Base-by-base conservation (phyloP, 2,329 filamentous ascomycete genomes). In the Capronia americana region DNA sequence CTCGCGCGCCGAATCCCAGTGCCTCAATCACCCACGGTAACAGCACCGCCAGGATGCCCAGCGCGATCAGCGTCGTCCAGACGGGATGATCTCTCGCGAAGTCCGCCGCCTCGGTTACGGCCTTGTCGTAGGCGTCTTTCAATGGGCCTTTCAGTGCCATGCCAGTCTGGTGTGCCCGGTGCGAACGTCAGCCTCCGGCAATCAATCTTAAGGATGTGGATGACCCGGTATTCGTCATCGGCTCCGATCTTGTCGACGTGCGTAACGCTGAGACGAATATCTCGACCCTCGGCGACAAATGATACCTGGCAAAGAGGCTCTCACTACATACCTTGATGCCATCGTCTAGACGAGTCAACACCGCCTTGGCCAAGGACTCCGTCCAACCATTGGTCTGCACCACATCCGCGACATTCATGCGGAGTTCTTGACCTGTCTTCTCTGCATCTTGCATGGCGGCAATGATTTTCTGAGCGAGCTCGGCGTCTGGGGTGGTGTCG, bases 1-100 rank as follows among this genome's bases (percentile, higher is more conserved):
- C 75, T 23, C 71, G 20, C 56, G 72, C 74, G 0, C 63, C 72
- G 54, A 76, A 77, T 0, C 75, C 75, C 30, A 77, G 54, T 0
- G 65, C 55, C 58, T 74, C 71, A 23, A 76, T 56, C 11, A 73
- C 67, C 73, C 73, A 75, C 8, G 74, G 75, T 2, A 66, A 48
- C 38, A 76, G 28, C 4, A 72, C 24, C 8, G 61, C 69, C 38
- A 76, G 53, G 5, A 76, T 63, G 1, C 73, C 73, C 8, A 77
- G 50, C 0, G 74, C 75, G 44, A 77, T 61, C 7, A 75, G 38
- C 1, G 70, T 73, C 5, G 63, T 61, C 51, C 71, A 75, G 4
- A 70, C 66, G 0, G 74, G 73, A 44, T 76, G 73, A 0, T 75
- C 70, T n/a, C 28, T 63, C 3, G 70, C 67, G 50, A 75, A 74